These are phyloP conservation scores for Gonapodya sp. DNA, from an alignment of 192 early-diverging fungal genomes.

Conservation along the genomic window DNA sequence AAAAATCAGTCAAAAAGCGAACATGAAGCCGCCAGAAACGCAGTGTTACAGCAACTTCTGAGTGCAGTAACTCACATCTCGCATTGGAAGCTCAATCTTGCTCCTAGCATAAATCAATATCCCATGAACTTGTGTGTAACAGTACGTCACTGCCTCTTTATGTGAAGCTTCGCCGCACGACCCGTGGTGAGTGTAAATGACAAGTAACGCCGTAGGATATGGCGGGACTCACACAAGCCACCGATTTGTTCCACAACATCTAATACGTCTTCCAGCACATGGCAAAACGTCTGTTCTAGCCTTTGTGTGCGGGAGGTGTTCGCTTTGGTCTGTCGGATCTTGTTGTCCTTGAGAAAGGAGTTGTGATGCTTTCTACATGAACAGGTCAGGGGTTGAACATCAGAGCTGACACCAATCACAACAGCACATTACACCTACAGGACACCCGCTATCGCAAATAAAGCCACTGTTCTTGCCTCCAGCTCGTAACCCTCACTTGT, in stretches of 20 bases:
- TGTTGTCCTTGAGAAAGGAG: background rate
- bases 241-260: background rate
- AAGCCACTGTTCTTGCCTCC: background rate
- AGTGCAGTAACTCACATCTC: background rate
- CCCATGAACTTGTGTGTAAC: background rate
- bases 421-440: background rate
- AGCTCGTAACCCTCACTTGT: background rate
- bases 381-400: too few species aligned
- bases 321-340: background rate
- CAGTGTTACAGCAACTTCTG: too few species aligned
- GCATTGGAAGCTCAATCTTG: background rate
- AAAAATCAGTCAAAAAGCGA: too few species aligned
- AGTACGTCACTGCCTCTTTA: background rate
- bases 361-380: background rate
- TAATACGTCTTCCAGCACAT: background rate
- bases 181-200: background rate
- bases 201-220: background rate
- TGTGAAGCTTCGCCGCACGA: too few species aligned
- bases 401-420: too few species aligned
- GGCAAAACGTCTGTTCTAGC: background rate
- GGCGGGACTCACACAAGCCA: background rate
- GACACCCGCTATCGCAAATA: background rate
- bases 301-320: background rate
- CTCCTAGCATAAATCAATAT: background rate
- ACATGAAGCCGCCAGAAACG: too few species aligned